Conservation (phyloP, 441 rosid species). For the Kokia cookei region DNA sequence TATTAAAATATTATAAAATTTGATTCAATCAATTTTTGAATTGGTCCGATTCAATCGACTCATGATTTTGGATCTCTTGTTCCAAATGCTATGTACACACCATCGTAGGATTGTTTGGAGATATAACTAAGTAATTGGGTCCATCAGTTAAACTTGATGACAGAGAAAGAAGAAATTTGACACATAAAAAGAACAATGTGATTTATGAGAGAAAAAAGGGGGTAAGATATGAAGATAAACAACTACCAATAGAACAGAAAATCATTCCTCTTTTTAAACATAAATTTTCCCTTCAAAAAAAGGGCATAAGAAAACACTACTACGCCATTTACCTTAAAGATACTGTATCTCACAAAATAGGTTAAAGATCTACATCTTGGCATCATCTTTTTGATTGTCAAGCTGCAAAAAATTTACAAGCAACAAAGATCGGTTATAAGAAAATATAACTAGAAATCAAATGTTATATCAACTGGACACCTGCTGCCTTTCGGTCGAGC, state of each 20-base stretch:
- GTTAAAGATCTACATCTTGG: conserved; percentile 10
- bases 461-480: background rate
- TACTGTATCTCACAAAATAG: background rate
- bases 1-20: too few relatives aligned
- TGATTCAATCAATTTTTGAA: too few relatives aligned
- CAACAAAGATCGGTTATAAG: background rate
- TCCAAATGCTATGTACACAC: background rate
- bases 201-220: background rate
- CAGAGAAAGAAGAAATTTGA: background rate
- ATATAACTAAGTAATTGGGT: background rate
- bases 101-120: background rate
- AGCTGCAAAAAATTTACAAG: conserved; percentile 1
- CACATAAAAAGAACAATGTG: background rate
- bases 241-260: background rate
- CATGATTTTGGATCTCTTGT: background rate
- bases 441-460: background rate
- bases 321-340: background rate
- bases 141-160: background rate
- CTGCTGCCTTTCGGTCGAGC: background rate
- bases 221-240: background rate
- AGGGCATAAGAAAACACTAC: conserved; percentile 1
- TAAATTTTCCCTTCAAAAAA: background rate
- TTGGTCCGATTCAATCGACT: too few relatives aligned
- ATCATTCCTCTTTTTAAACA: background rate
- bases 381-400: conserved; percentile 8